These are phyloP conservation scores for Arctium minus DNA, from an alignment of 129 eudicot genomes.

Conservation along the genomic window DNA sequence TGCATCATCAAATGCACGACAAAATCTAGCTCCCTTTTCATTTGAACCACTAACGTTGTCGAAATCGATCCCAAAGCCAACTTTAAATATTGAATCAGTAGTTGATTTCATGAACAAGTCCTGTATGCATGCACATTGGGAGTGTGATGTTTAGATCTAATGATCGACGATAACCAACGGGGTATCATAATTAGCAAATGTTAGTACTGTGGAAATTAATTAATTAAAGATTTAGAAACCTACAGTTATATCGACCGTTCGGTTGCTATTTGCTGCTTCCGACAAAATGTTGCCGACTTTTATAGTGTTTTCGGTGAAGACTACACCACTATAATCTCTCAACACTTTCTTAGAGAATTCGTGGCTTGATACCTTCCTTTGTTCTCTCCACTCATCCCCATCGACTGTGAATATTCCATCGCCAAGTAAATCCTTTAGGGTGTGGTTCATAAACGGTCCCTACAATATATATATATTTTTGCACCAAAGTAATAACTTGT, in stretches of 20 bases:
- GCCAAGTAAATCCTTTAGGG: not conserved
- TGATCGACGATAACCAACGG: not conserved
- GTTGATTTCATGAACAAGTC: slow-evolving; percentile 62
- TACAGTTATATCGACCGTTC: not conserved
- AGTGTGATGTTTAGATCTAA: not conserved
- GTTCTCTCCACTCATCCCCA: slow-evolving; percentile 56
- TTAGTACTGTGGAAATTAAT: slow-evolving; percentile 21
- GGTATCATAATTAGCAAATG: not conserved
- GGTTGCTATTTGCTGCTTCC: not conserved
- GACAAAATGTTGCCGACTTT: not conserved
- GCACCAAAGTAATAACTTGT: not conserved
- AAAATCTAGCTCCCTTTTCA: slow-evolving; percentile 24
- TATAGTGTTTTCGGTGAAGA: not conserved
- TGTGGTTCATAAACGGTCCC: slow-evolving; percentile 21
- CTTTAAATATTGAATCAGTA: slow-evolving; percentile 22
- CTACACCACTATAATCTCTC: not conserved
- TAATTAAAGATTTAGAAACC: slow-evolving; percentile 24
- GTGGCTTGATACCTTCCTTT: slow-evolving; percentile 51
- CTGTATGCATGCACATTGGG: slow-evolving; percentile 11
- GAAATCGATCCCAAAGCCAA: not conserved
- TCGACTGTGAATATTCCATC: slow-evolving; percentile 39
- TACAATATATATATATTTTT: not conserved
- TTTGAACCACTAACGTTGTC: not conserved
- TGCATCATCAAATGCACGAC: slow-evolving; percentile 59
- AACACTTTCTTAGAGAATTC: slow-evolving; percentile 37